These are phyloP conservation scores for Carallia pectinifolia DNA, from an alignment of 345 rosid genomes.

Conservation along the genomic window DNA sequence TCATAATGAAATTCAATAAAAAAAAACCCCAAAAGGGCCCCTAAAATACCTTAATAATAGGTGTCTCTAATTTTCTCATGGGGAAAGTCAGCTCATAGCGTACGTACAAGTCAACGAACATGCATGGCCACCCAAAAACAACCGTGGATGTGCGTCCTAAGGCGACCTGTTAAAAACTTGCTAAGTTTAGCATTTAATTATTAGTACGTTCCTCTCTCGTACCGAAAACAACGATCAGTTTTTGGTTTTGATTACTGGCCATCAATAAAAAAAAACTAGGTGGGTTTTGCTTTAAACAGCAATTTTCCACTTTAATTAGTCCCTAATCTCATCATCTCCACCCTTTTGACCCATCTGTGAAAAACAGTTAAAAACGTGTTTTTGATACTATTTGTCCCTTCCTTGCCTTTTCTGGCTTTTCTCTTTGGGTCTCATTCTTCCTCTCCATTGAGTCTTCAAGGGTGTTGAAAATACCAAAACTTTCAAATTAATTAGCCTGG, in stretches of 20 bases:
- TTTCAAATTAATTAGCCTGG: neutral
- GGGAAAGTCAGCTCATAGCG: too few species aligned
- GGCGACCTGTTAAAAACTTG: constrained; percentile 20
- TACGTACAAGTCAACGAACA: neutral
- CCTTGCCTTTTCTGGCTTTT: too few species aligned
- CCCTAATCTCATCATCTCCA: constrained; percentile 11
- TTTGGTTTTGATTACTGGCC: constrained; percentile 24
- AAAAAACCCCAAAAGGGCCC: too few species aligned
- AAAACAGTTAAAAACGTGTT: constrained; percentile 2
- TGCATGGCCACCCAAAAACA: constrained; percentile 3
- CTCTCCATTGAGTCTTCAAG: too few species aligned
- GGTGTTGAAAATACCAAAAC: too few species aligned
- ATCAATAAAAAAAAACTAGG: constrained; percentile 6
- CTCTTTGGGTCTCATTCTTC: neutral
- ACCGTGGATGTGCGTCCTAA: neutral
- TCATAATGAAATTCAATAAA: too few species aligned
- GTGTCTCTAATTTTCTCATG: too few species aligned
- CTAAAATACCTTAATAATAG: too few species aligned
- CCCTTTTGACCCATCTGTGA: constrained; percentile 13
- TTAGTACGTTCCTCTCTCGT: neutral
- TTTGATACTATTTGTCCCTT: neutral
- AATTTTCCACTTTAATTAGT: neutral
- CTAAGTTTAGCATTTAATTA: constrained; percentile 25
- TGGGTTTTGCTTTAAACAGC: constrained; percentile 15
- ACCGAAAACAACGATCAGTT: constrained; percentile 31